Conservation (phyloP, 306 rosid species). For the Corylus avellana region DNA sequence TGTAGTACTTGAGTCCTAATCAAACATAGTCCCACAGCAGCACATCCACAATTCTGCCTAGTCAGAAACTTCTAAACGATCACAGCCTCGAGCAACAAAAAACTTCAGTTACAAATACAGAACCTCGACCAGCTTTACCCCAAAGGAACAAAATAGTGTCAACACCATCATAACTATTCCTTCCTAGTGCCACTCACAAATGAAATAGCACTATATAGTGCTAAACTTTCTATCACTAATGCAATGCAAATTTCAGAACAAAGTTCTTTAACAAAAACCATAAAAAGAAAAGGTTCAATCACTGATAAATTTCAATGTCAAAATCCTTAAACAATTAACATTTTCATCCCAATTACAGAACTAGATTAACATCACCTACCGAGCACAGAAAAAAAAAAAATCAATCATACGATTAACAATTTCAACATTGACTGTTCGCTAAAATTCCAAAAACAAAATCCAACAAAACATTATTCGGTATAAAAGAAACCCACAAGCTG, state of each 20-base stretch:
- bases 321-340: not conserved
- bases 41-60: not conserved
- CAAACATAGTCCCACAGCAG: not conserved
- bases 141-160: not conserved
- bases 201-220: not conserved
- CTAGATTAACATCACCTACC: not conserved
- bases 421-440: not conserved
- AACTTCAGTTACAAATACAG: not conserved
- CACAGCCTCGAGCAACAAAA: not conserved
- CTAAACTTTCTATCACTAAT: not conserved
- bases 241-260: not conserved
- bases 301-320: not conserved
- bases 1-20: not conserved
- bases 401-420: not conserved
- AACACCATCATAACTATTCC: not conserved
- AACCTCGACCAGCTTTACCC: not conserved
- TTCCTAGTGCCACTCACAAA: not conserved
- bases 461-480: not conserved
- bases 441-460: not conserved
- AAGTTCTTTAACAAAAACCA: not conserved
- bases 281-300: not conserved
- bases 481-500: not conserved
- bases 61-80: not conserved
- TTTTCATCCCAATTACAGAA: not conserved
- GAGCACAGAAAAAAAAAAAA: not conserved